Conservation (phyloP, 192 early-diverging fungal species). For the Umbelopsis ramanniana region DNA sequence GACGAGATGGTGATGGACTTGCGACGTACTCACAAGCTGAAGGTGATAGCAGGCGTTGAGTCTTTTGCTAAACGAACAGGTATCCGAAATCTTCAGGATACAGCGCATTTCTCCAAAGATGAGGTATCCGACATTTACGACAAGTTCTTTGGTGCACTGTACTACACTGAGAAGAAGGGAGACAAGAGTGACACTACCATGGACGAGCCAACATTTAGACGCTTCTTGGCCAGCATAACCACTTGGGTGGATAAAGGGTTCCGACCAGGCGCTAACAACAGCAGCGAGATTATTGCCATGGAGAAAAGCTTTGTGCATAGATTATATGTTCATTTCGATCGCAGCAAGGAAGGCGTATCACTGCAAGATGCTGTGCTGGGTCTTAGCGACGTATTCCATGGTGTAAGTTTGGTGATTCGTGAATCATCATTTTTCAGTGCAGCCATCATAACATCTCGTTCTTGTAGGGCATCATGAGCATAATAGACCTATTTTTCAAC, state of each 20-base stretch:
- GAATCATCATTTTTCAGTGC: background rate
- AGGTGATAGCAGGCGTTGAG: slow-evolving; percentile 83
- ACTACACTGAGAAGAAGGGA: slow-evolving; percentile 51
- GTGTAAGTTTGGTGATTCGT: slow-evolving; percentile 14
- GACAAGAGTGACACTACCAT: slow-evolving; percentile 36
- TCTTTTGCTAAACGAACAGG: slow-evolving; percentile 81
- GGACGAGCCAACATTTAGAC: slow-evolving; percentile 63
- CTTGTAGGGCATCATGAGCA: slow-evolving; percentile 73
- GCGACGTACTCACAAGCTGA: slow-evolving; percentile 78
- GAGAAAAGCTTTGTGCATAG: slow-evolving; percentile 29
- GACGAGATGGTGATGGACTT: slow-evolving; percentile 70
- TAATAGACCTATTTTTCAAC: slow-evolving; percentile 76
- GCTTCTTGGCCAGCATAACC: slow-evolving; percentile 63
- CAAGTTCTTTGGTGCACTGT: slow-evolving; percentile 73
- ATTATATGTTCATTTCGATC: slow-evolving; percentile 37
- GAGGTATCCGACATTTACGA: slow-evolving; percentile 83
- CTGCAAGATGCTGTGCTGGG: slow-evolving; percentile 77
- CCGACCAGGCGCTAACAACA: slow-evolving; percentile 4
- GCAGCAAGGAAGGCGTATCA: slow-evolving; percentile 1
- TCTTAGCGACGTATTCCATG: slow-evolving; percentile 51
- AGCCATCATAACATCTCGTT: background rate
- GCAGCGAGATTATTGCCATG: background rate
- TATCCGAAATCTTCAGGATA: slow-evolving; percentile 69
- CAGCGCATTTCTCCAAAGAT: slow-evolving; percentile 71
- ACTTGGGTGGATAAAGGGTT: slow-evolving; percentile 49